Base-by-base conservation (phyloP, 1,284 basidiomycete genomes). In the Ceratobasidium theobromae region DNA sequence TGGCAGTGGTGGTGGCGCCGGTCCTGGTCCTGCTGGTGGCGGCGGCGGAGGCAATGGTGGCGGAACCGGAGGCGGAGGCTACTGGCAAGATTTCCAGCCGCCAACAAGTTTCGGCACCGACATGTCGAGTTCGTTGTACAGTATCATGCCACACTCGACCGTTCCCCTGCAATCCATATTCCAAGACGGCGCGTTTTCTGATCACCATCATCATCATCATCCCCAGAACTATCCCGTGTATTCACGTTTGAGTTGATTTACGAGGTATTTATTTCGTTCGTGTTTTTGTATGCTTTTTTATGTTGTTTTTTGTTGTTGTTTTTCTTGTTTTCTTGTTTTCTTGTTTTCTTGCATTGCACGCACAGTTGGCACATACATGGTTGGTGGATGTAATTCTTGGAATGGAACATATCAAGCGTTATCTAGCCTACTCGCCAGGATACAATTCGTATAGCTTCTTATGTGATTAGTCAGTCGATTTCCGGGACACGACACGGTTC, bases 71-170 rank as follows among this genome's bases (percentile, higher is more conserved):
- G 43, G 18, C 25, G 41, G 27, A n/a, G 58, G 30, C 14, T 62
- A 62, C 27, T 62, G 58, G 58, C 58, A 62, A n/a, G 58, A 62
- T 30, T 62, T 51, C 23, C 58, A 62, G 9, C 48, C 58, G n/a
- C 6, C 43, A 6, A 28, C 46, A 35, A 21, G 46, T 5, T 62
- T 62, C 21, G 58, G 58, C 16, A 62, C 27, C 35, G 58, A 62
- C 18, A 62, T 62, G 46, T 21, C 58, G n/a, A 35, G 46, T 16
- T 62, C 58, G 46, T 21, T 62, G 33, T 62, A 62, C 41, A 48
- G 58, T 6, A 62, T 62, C 5, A 62, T 62, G 58, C 58, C 58
- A n/a, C 57, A 60, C 32, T 45, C 52, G 8, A 41, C 18, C 2
- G 58, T 62, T 5, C 46, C 32, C 6, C n/a, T 62, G 23, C 58